Conservation (phyloP, 1,284 basidiomycete species). For the Leccinum huronense region DNA sequence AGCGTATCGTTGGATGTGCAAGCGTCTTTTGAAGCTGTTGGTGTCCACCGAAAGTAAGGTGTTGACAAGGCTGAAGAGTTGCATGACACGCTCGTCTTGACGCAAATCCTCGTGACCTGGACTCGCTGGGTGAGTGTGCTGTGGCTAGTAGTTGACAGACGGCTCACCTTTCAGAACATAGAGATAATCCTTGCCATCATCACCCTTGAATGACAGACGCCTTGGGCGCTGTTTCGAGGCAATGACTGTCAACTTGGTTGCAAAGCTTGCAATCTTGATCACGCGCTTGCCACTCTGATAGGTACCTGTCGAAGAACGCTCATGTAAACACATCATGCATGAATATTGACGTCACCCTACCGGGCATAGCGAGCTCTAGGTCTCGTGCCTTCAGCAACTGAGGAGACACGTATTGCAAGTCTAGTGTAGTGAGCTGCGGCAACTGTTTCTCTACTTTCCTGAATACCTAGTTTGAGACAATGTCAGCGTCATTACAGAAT, state of each 20-base stretch:
- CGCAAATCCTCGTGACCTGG: slow-evolving; percentile 97
- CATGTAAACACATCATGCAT: neutral
- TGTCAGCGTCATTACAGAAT: slow-evolving; percentile 10
- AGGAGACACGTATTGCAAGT: slow-evolving; percentile 97
- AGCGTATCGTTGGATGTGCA: slow-evolving; percentile 92
- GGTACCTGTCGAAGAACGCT: slow-evolving; percentile 57
- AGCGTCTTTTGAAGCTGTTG: slow-evolving; percentile 92
- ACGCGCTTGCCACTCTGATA: slow-evolving; percentile 90
- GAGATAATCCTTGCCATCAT: slow-evolving; percentile 92
- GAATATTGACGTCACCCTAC: slow-evolving; percentile 39
- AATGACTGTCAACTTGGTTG: slow-evolving; percentile 88
- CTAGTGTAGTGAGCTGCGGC: slow-evolving; percentile 86
- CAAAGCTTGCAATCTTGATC: slow-evolving; percentile 82
- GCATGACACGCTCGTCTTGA: slow-evolving; percentile 99
- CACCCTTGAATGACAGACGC: slow-evolving; percentile 85
- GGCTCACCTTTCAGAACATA: slow-evolving; percentile 84
- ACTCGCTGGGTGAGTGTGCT: slow-evolving; percentile 7
- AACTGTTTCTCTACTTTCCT: slow-evolving; percentile 96
- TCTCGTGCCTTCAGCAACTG: slow-evolving; percentile 86
- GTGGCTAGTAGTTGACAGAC: neutral
- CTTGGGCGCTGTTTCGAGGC: slow-evolving; percentile 98
- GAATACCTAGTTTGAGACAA: slow-evolving; percentile 68
- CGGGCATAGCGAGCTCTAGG: slow-evolving; percentile 93
- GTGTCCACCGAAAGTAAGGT: slow-evolving; percentile 92
- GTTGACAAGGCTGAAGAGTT: slow-evolving; percentile 97